Evolutionary conservation across 1,284 basidiomycete species (phyloP).

Genomic region (Bjerkandera adusta): DNA sequence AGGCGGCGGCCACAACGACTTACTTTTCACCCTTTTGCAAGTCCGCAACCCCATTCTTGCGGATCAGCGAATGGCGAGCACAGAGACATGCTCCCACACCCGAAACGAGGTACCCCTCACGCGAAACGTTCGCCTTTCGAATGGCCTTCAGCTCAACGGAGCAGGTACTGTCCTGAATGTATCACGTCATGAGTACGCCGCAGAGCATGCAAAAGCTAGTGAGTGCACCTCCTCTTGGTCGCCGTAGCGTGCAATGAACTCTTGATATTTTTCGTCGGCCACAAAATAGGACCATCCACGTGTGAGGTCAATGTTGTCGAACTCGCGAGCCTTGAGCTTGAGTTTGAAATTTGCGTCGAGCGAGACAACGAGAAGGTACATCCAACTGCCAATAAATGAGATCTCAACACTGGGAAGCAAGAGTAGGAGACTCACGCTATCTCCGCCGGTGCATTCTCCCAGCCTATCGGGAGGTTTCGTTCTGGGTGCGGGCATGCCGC

Average conservation of each 20-base stretch:
- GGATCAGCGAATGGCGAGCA: constrained; percentile 21
- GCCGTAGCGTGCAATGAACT: constrained; percentile 10
- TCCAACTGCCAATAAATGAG: constrained; percentile 16
- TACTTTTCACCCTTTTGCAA: constrained; percentile 25
- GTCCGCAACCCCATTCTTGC: constrained; percentile 21
- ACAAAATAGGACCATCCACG: constrained; percentile 29
- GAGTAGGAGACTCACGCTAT: not conserved
- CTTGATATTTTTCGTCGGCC: constrained; percentile 19
- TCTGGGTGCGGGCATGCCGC: constrained; percentile 28
- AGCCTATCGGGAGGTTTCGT: constrained; percentile 28
- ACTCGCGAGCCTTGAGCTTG: constrained; percentile 19
- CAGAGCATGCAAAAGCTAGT: constrained; percentile 12
- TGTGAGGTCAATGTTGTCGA: constrained; percentile 26
- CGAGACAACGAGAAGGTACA: constrained; percentile 24
- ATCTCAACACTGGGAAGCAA: not conserved
- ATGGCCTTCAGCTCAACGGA: constrained; percentile 5
- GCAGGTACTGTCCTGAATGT: constrained; percentile 8
- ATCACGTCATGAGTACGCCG: constrained; percentile 8
- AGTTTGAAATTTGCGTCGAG: constrained; percentile 32
- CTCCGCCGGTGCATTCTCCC: constrained; percentile 15
- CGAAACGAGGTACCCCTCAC: constrained; percentile 3
- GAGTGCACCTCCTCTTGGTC: constrained; percentile 18
- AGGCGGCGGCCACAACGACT: not conserved
- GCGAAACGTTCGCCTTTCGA: constrained; percentile 4
- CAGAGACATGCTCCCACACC: constrained; percentile 22